Conservation (phyloP, 2,329 filamentous ascomycete species). For the Neopestalotiopsis clavispora region DNA sequence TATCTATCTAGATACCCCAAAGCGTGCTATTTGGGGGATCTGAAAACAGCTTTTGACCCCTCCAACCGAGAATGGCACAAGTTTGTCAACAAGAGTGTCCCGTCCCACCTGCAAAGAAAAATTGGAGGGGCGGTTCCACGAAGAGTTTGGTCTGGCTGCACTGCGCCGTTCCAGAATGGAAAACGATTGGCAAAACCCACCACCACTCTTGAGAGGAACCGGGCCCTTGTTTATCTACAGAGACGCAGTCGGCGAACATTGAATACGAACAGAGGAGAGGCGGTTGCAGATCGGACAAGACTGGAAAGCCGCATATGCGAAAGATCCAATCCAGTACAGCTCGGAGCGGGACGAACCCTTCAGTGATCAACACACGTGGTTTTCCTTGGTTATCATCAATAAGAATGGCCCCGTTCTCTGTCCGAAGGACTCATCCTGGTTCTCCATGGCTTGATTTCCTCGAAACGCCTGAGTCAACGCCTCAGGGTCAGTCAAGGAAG, state of each 20-base stretch:
- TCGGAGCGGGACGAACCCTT: not conserved
- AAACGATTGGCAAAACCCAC: not conserved
- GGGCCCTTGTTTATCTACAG: not conserved
- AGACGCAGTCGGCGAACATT: not conserved
- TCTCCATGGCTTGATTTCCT: not conserved
- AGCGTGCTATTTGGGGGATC: not conserved
- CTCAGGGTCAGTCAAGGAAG: not conserved
- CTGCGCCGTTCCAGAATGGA: not conserved
- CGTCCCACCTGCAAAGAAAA: not conserved
- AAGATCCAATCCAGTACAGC: not conserved
- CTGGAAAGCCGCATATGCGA: not conserved
- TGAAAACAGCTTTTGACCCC: not conserved
- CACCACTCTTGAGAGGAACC: not conserved
- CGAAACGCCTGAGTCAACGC: not conserved
- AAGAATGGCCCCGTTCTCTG: not conserved
- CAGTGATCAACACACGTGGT: not conserved
- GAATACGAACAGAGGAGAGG: not conserved
- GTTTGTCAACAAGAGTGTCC: not conserved
- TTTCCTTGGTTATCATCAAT: not conserved
- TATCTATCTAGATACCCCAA: not conserved
- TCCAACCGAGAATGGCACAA: not conserved
- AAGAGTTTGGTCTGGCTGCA: not conserved
- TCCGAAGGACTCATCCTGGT: not conserved
- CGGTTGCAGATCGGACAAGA: not conserved
- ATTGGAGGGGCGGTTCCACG: conserved; percentile 2